Evolutionary conservation across 2,329 filamentous ascomycete genomes (phyloP).

Genomic region (Apiospora hydei): DNA sequence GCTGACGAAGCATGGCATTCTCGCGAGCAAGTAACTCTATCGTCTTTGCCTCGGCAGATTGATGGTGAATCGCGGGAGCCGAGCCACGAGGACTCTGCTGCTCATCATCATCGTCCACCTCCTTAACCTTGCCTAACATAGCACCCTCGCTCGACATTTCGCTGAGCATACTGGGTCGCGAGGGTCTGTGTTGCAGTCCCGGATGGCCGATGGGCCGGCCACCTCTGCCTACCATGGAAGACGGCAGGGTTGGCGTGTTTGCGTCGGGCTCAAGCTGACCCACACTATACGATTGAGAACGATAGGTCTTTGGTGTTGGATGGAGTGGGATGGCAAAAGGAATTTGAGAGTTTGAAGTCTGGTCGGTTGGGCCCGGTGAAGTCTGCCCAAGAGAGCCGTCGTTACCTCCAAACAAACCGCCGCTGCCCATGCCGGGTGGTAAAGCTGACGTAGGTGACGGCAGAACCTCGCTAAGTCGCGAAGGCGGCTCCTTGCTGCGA

Average conservation of each 20-base stretch:
- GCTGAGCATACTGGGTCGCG: slow-evolving; percentile 77
- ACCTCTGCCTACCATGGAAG: slow-evolving; percentile 59
- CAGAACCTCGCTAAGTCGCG: slow-evolving; percentile 76
- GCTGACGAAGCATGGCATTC: slow-evolving; percentile 66
- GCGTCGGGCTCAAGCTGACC: slow-evolving; percentile 82
- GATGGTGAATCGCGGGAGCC: slow-evolving; percentile 61
- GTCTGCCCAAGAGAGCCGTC: slow-evolving; percentile 56
- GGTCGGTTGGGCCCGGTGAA: slow-evolving; percentile 60
- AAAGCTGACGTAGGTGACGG: slow-evolving; percentile 75
- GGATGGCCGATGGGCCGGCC: slow-evolving; percentile 64
- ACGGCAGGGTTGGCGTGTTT: slow-evolving; percentile 50
- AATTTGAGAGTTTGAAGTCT: slow-evolving; percentile 68
- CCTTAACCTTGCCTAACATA: slow-evolving; percentile 72
- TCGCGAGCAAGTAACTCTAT: slow-evolving; percentile 70
- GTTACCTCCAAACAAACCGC: slow-evolving; percentile 57
- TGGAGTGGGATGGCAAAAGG: slow-evolving; percentile 89
- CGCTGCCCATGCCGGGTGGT: slow-evolving; percentile 48
- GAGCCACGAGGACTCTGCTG: slow-evolving; percentile 63
- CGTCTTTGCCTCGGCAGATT: slow-evolving; percentile 65
- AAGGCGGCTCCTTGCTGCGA: slow-evolving; percentile 74
- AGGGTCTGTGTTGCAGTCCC: slow-evolving; percentile 81
- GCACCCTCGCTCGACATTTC: slow-evolving; percentile 72
- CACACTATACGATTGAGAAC: slow-evolving; percentile 96
- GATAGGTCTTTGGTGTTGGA: slow-evolving; percentile 89
- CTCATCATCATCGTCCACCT: slow-evolving; percentile 69